Evolutionary conservation across 1,284 basidiomycete species (phyloP), one percentile per base, ranked within the genome.

Genomic region (Pseudozyma flocculosa): DNA sequence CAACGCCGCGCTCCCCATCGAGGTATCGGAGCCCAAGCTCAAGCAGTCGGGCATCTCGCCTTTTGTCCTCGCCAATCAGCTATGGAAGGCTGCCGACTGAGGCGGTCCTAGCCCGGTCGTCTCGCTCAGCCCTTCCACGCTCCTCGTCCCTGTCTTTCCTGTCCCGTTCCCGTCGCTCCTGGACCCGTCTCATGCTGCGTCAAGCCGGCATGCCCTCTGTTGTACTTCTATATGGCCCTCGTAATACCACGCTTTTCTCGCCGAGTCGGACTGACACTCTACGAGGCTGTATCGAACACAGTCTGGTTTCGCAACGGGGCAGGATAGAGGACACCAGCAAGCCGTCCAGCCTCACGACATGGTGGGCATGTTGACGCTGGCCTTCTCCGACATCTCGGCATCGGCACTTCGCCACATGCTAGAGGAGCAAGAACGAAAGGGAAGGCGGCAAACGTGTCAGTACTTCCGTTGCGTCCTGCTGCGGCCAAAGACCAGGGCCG

Each of bases 321-420:
- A 37, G 14, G 30, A 34, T 34, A 10, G 30, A 17, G 9, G 30
- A 34, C 30, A 34, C 9, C 30, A 17, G 30, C 30, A 34, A 34
- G 17, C 30, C 17, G 17, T 34, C 17, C 30, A 34, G 17, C 10
- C 9, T 50, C 40, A 67, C 18, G 61, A 68, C 70, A 73, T 73
- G 37, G 72, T 74, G 2, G 72, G 72, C 72, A 74, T 74, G 47
- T 68, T 69, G 38, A 72, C 70, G 15, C 48, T 52, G 5, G 72
- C 72, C 40, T 49, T 47, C 29, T 64, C 65, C 36, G 52, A 60
- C 18, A 65, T 37, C 44, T 56, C 46, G 2, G 71, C 70, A 41
- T 72, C 68, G 9, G 56, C 68, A 26, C 51, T 39, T 30, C 64
- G 54, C 72, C 72, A 74, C 34, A 71, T 51, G 36, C 55, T 61